Percentiles rank a stretch among this genome's conserved stretches.
phyloP scores from a whole-genome alignment of 2,329 filamentous ascomycete species.

The Cladosporium sp. region DNA sequence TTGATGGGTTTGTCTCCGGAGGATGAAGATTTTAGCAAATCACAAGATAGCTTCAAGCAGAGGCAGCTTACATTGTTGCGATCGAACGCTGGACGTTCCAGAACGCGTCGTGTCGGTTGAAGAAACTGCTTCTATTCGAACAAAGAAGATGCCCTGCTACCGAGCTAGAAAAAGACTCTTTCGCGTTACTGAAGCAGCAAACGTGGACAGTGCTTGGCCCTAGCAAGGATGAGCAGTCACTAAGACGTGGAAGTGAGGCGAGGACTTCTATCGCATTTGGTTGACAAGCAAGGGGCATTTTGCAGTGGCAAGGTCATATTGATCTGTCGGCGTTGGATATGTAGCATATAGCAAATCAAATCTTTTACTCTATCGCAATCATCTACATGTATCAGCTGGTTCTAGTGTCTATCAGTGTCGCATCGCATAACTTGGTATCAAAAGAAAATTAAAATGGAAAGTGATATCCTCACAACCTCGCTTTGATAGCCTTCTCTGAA shows the following conservation, averaged over 20 bases:
- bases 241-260: no score
- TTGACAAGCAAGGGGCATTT: no score
- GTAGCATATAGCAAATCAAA: no score
- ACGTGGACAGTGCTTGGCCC: no score
- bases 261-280: no score
- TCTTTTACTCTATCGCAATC: not conserved
- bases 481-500: conserved; percentile 28
- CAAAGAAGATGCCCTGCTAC: no score
- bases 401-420: not conserved
- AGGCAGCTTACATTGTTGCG: not conserved
- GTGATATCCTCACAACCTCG: conserved; percentile 34
- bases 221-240: no score
- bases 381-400: not conserved
- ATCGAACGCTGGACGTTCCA: not conserved
- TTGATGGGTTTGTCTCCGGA: not conserved
- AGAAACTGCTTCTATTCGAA: no score
- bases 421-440: conserved; percentile 3
- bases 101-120: no score
- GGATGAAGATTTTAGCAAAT: no score
- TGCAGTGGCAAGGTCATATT: not conserved
- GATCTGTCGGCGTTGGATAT: not conserved
- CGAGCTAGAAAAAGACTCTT: no score
- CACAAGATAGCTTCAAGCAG: not conserved
- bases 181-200: no score
- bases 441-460: not conserved